Conservation (phyloP, 2,329 filamentous ascomycete species). For the Alternaria sp. region DNA sequence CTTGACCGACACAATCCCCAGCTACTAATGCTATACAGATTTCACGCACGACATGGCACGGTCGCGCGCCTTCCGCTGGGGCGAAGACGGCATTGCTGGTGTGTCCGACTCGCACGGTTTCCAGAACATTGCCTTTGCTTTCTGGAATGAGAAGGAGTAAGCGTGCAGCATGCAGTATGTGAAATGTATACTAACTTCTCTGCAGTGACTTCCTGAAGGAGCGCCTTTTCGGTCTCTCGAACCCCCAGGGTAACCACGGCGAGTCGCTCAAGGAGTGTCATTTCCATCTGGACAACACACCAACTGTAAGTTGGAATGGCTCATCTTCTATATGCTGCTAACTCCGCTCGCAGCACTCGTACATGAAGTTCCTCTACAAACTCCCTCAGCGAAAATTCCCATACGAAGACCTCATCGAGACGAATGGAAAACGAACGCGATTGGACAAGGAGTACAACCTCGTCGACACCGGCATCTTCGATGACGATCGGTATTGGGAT, state of each 20-base stretch:
- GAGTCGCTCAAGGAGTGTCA: constrained; percentile 97
- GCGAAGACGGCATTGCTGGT: constrained; percentile 95
- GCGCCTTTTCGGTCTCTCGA: constrained; percentile 91
- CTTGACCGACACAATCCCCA: background rate
- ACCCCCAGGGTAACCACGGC: constrained; percentile 96
- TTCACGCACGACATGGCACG: constrained; percentile 93
- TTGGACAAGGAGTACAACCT: constrained; percentile 90
- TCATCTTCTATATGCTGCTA: constrained; percentile 47
- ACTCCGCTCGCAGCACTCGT: constrained; percentile 74
- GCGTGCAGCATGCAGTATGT: constrained; percentile 33
- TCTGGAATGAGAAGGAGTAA: constrained; percentile 98
- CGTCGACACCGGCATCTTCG: constrained; percentile 85
- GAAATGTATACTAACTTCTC: constrained; percentile 50
- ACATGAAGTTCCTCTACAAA: constrained; percentile 99
- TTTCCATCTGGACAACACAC: constrained; percentile 95
- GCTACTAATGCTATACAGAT: constrained; percentile 63
- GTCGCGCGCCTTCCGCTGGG: constrained; percentile 90
- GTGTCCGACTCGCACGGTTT: constrained; percentile 91
- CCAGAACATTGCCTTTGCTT: constrained; percentile 93
- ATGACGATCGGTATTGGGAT: constrained; percentile 93
- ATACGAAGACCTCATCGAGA: constrained; percentile 84
- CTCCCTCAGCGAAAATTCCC: constrained; percentile 92
- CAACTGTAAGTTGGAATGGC: constrained; percentile 62
- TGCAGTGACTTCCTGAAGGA: constrained; percentile 89
- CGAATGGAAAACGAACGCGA: constrained; percentile 80